Conservation (phyloP, 768 basidiomycete species). For the Mycena venus region DNA sequence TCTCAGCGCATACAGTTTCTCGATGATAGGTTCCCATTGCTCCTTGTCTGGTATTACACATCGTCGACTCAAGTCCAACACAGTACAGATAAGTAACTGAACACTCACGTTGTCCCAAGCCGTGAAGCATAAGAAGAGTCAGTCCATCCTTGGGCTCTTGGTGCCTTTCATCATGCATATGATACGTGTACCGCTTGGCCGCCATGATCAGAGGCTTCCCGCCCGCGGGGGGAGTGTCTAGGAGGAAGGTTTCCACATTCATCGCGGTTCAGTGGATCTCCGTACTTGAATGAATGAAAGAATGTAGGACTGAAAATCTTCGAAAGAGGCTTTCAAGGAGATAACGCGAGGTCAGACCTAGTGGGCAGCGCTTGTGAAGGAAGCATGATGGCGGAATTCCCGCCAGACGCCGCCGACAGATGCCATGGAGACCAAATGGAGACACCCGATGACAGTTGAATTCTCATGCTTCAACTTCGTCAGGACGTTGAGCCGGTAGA, state of each 20-base stretch:
- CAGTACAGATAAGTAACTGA: neutral
- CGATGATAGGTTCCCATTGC: conserved; percentile 45
- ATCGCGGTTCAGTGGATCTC: neutral
- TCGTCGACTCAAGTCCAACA: neutral
- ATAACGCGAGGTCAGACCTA: too few relatives aligned
- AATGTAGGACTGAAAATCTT: too few relatives aligned
- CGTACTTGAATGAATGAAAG: too few relatives aligned
- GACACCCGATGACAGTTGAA: too few relatives aligned
- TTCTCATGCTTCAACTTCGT: too few relatives aligned
- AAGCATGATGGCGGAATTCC: too few relatives aligned
- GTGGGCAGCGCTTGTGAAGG: too few relatives aligned
- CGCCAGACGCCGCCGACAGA: too few relatives aligned
- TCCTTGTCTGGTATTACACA: conserved; percentile 49
- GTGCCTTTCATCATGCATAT: neutral
- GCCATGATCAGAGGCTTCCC: neutral
- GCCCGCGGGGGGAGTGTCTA: neutral
- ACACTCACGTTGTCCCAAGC: conserved; percentile 4
- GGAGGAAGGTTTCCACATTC: neutral
- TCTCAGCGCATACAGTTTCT: conserved; percentile 35
- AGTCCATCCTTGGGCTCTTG: neutral
- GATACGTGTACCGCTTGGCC: neutral
- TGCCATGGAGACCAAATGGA: too few relatives aligned
- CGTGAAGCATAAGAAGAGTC: conserved; percentile 14
- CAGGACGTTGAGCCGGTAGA: too few relatives aligned
- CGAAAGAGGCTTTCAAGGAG: too few relatives aligned